These are phyloP conservation scores for Alternaria conjuncta DNA, from an alignment of 2,329 filamentous ascomycete species.

Conservation along the genomic window DNA sequence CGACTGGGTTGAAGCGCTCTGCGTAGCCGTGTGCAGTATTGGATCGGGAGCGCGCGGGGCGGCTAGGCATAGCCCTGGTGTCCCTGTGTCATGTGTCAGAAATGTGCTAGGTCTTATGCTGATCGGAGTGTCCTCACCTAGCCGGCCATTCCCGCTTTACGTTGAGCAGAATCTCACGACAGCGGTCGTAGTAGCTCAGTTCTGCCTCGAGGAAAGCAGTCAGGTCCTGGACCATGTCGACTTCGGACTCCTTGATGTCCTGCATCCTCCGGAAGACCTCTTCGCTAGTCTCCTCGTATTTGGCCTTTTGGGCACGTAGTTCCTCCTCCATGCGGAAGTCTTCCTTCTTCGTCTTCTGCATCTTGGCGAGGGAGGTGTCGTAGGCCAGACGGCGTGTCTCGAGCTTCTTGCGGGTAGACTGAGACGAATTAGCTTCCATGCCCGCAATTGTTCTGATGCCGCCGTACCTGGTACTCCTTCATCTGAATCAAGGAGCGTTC, in stretches of 20 bases:
- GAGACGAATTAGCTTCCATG: slow-evolving; percentile 19
- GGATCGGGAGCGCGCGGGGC: slow-evolving; percentile 62
- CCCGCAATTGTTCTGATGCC: not conserved
- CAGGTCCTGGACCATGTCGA: slow-evolving; percentile 80
- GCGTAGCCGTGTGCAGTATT: slow-evolving; percentile 69
- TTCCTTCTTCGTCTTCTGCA: slow-evolving; percentile 92
- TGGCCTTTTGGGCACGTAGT: slow-evolving; percentile 85
- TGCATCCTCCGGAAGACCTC: slow-evolving; percentile 93
- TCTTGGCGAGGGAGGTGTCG: slow-evolving; percentile 85
- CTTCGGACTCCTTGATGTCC: slow-evolving; percentile 92
- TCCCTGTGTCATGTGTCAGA: slow-evolving; percentile 36
- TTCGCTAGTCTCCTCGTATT: slow-evolving; percentile 94
- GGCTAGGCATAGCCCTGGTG: slow-evolving; percentile 39
- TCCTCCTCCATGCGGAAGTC: slow-evolving; percentile 95
- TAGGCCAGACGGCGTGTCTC: slow-evolving; percentile 88
- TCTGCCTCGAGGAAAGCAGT: slow-evolving; percentile 85
- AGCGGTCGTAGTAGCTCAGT: slow-evolving; percentile 89
- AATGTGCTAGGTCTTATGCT: not conserved
- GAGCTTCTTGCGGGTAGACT: slow-evolving; percentile 89
- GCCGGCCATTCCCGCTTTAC: slow-evolving; percentile 73
- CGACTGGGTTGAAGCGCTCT: slow-evolving; percentile 63
- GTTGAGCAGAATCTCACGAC: slow-evolving; percentile 78
- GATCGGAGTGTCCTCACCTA: slow-evolving; percentile 53
- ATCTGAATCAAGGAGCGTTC: slow-evolving; percentile 90
- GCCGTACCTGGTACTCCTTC: slow-evolving; percentile 91